Base-by-base conservation (phyloP, 75 land plant genomes). In the Pseudotsuga menziesii region DNA sequence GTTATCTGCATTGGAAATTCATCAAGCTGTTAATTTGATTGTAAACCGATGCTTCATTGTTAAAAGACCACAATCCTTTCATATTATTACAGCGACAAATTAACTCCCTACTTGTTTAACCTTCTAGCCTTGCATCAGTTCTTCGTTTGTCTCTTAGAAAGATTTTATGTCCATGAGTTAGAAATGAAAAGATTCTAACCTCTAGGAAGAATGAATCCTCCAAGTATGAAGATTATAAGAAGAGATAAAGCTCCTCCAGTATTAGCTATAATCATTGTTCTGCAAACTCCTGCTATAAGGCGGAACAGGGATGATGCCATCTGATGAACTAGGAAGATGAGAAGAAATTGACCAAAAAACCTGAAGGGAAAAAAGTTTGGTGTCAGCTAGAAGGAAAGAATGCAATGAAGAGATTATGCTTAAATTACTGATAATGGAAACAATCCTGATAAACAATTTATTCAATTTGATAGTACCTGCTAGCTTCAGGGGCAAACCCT, bases 211-310 rank as follows among this genome's bases (percentile, higher is more conserved):
- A 93, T 90, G 82, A 95, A 95, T 52, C 98, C 98, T 36, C 97
- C 98, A 61, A 93, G 89, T 83, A 93, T 73, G 81, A 95, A 93
- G 3, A 93, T 74, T 57, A 93, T 64, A 36, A 95, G 88, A 22
- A 95, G 86, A 54, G 75, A 39, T n/a, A 95, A 87, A 58, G 98
- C 81, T 15, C 98, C 98, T 36, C 98, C 98, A 32, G 98, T 95
- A 74, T 88, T 85, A 20, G 98, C 89, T 70, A 95, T 83, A 60
- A 95, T 84, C 92, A 93, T 91, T 5, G 92, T 84, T 71, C 92
- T 78, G 72, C 96, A 91, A 5, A 91, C 73, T 60, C 92, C 96
- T 36, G 93, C 98, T 57, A 85, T 91, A 17, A 88, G 78, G 76
- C 92, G 95, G 78, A 93, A 93, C 9, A 93, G 60, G 60, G 87